Evolutionary conservation across 2,329 filamentous ascomycete genomes (phyloP).

Genomic region (Ceratocystis harringtonii): DNA sequence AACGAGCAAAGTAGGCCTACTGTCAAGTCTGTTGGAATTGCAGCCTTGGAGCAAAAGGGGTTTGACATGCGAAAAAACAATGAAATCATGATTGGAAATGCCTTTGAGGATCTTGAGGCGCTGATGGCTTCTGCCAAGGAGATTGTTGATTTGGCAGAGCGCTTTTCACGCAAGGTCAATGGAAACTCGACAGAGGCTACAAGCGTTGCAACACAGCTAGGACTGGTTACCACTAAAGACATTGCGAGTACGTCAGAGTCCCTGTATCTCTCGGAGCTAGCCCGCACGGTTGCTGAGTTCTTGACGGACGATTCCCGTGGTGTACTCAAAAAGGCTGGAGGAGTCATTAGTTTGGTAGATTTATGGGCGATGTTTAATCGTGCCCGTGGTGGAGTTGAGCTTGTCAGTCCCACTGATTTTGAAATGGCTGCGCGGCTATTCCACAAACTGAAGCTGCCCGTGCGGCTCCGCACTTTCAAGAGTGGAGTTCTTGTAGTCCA

Average conservation of each 20-base stretch:
- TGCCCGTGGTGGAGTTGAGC: slow-evolving; percentile 79
- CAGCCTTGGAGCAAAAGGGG: slow-evolving; percentile 75
- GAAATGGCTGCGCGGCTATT: slow-evolving; percentile 78
- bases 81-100: slow-evolving; percentile 77
- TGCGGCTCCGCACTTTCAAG: slow-evolving; percentile 76
- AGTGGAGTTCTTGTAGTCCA: slow-evolving; percentile 93
- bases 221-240: slow-evolving; percentile 86
- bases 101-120: slow-evolving; percentile 91
- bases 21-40: slow-evolving; percentile 65
- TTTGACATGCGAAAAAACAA: slow-evolving; percentile 82
- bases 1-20: slow-evolving; percentile 21
- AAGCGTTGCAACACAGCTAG: slow-evolving; percentile 47
- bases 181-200: slow-evolving; percentile 58
- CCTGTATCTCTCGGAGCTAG: slow-evolving; percentile 76
- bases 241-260: slow-evolving; percentile 71
- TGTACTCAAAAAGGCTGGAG: slow-evolving; percentile 63
- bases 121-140: slow-evolving; percentile 97
- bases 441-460: slow-evolving; percentile 73
- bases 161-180: slow-evolving; percentile 56
- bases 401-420: slow-evolving; percentile 83
- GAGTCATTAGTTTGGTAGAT: slow-evolving; percentile 79
- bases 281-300: slow-evolving; percentile 75
- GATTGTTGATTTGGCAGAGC: slow-evolving; percentile 82
- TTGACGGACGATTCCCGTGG: slow-evolving; percentile 71
- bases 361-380: slow-evolving; percentile 93